Evolutionary conservation across 805 yeast species (phyloP).

Genomic region (Yueomyces sinensis): DNA sequence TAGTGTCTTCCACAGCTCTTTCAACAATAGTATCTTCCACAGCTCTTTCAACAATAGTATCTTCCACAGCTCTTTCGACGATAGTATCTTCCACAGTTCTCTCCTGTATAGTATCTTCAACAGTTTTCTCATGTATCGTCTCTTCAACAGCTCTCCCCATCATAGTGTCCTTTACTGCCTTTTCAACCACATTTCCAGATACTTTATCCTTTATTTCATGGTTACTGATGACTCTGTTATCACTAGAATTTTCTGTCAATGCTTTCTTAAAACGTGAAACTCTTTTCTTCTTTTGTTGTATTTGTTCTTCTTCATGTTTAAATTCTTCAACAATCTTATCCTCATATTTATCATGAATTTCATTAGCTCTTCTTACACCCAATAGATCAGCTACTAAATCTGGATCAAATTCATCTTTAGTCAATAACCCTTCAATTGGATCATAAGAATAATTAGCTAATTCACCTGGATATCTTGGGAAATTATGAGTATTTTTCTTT

Average conservation of each 20-base stretch:
- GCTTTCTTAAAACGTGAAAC: constrained; percentile 19
- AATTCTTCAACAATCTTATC: constrained; percentile 3
- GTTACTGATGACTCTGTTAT: constrained; percentile 8
- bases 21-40: background rate
- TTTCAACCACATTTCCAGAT: no score
- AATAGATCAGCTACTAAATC: constrained; percentile 21
- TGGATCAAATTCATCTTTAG: constrained; percentile 17
- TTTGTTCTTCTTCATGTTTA: constrained; percentile 1
- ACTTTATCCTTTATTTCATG: background rate
- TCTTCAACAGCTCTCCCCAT: background rate
- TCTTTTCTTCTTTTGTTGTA: constrained; percentile 8
- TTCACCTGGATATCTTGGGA: constrained; percentile 4
- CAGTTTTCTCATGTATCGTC: background rate
- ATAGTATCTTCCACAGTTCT: background rate
- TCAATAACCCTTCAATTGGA: constrained; percentile 2
- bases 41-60: constrained; percentile 1
- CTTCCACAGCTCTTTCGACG: background rate
- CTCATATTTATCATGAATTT: constrained; percentile 17
- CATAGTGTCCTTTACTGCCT: background rate
- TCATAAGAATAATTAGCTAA: constrained; percentile 2
- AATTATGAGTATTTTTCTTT: constrained; percentile 16
- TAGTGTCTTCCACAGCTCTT: background rate
- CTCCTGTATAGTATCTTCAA: background rate
- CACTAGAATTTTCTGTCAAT: no score
- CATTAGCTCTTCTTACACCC: constrained; percentile 22